A percentile compares a stretch with the other conserved stretches of the same genome.
phyloP scores from a whole-genome alignment of 257 asterid genomes.

The Primulina eburnea region DNA sequence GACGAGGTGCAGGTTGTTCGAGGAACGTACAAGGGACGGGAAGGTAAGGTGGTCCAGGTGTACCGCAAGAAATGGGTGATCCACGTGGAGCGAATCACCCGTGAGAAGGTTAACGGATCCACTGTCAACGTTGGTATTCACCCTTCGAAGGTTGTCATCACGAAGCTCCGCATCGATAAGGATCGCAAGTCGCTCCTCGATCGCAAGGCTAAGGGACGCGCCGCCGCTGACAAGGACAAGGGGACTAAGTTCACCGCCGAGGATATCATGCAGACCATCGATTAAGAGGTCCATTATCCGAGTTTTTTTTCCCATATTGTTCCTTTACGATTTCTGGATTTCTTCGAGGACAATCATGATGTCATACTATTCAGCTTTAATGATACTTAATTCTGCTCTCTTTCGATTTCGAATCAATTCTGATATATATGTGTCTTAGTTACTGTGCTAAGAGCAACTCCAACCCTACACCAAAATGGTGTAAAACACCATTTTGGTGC shows the following conservation, averaged over 20 bases:
- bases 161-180: conserved; percentile 82
- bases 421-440: conserved; percentile 1
- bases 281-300: conserved; percentile 31
- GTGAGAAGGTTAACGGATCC: conserved; percentile 81
- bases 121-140: conserved; percentile 84
- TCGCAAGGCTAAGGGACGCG: conserved; percentile 85
- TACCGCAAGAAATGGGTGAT: conserved; percentile 95
- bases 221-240: conserved; percentile 86
- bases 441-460: no score
- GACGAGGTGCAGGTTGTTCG: conserved; percentile 87
- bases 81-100: conserved; percentile 78
- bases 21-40: conserved; percentile 89
- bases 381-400: conserved; percentile 16
- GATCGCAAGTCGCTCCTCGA: conserved; percentile 75
- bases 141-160: conserved; percentile 62
- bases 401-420: conserved; percentile 28
- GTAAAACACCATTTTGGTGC: no score
- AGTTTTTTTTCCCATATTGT: conserved; percentile 22
- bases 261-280: conserved; percentile 75
- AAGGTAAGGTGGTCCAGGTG: conserved; percentile 81
- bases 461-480: no score
- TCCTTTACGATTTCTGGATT: conserved; percentile 9
- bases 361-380: conserved; percentile 10
- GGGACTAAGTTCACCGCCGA: conserved; percentile 76
- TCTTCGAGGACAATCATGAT: conserved; percentile 12